Evolutionary conservation across 805 yeast species (phyloP), one percentile per base, ranked within the genome.

Genomic region (Tetrapisispora nanseiensis): DNA sequence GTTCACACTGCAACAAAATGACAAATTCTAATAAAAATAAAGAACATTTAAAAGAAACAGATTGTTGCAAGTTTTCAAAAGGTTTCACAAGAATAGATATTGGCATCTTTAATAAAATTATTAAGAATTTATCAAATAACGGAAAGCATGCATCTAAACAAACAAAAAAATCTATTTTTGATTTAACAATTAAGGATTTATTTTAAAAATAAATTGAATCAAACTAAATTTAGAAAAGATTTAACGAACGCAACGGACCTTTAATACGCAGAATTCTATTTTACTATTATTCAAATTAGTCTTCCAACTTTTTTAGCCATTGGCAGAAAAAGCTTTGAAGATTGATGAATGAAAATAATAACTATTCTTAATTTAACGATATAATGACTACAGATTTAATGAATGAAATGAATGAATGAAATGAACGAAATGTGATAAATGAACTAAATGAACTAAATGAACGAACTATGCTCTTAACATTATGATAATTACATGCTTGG

Each of bases 41-140:
- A 19, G 24, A 30, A 8, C 20, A 37, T n/a, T 15, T 20, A 11
- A 22, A 36, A 15, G 24, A 20, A 13, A 16, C 6, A n/a, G 8
- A 32, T 18, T 23, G 34, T 24, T 80, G 86, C 53, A 57, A 65
- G 29, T 80, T 80, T 52, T 72, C 81, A 31, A 78, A 78, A 56
- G 86, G 86, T 12, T 55, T 56, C 26, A 54, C 61, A n/a, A 52
- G 61, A 39, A 49, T 55, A 8, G 61, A 56, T 37, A 55, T 56
- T 13, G 51, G 42, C 33, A 27, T 27, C 8, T 41, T 41, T 33
- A 36, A 31, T 12, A 36, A 36, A 27, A 26, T 41, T 16, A 30
- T 36, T 18, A 35, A 35, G 30, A 35, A 24, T 18, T 7, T 29
- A 21, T 6, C 19, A 22, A 36, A 23, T 26, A 22, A 22, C 7